Base-by-base conservation (phyloP, 2,329 filamentous ascomycete genomes). In the Aspergillus sp. region DNA sequence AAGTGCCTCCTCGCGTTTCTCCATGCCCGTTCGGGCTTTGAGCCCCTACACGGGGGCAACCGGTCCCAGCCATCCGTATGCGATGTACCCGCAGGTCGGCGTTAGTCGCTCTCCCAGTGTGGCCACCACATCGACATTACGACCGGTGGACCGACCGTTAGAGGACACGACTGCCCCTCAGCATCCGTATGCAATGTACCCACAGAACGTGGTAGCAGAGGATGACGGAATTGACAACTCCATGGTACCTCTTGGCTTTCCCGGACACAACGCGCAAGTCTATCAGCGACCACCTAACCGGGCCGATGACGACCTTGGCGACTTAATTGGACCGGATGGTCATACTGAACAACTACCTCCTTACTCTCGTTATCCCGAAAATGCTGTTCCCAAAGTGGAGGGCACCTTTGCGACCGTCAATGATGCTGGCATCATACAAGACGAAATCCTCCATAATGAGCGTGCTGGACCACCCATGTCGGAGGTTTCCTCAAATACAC, bases 261-360 rank as follows among this genome's bases (percentile, higher is more conserved):
- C 88, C 6, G 88, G 88, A 5, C 78, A 87, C 38, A 81, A 82
- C 5, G 85, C 84, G 59, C 80, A 84, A 61, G 80, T 83, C 57
- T 96, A 92, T 68, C 90, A 89, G 70, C 82, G 90, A 63, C 86
- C 89, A 54, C 77, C 91, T 54, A 90, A 90, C 0, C 72, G 71
- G 19, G 70, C 70, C 59, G 91, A 91, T 55, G 92, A 96, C 76
- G 93, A 96, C 68, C 81, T 86, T n/a, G 91, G 89, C 50, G 92
- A 93, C 72, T 86, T 97, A 57, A 89, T 97, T 54, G 92, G 92
- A 1, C 90, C 90, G 0, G 87, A 96, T 70, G 93, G 93, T 1
- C 92, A 97, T 71, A 89, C 90, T 1, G 94, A 98, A 75, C 91
- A 96, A 74, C 80, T 97, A 17, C 94, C 94, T 11, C 94, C 94